These are phyloP conservation scores for Colletotrichum navitas DNA, from an alignment of 2,329 filamentous ascomycete species.

Conservation along the genomic window DNA sequence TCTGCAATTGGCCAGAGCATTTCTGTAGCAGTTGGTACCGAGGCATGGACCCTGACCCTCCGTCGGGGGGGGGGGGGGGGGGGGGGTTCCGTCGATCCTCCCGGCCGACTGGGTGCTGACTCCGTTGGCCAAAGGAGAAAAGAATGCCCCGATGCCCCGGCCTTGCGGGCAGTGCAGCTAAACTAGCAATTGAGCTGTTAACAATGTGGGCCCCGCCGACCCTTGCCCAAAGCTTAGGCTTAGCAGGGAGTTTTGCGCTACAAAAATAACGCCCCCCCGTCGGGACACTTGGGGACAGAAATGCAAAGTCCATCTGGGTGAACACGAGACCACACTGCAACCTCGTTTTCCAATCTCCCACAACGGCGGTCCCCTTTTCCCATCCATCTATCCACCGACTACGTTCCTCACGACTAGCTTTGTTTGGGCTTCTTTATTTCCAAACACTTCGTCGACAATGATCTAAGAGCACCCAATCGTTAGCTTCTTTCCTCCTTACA, in stretches of 20 bases:
- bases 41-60: background rate
- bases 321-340: conserved; percentile 34
- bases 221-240: conserved; percentile 30
- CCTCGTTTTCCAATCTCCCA: conserved; percentile 14
- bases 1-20: conserved; percentile 8
- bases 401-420: background rate
- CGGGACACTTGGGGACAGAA: conserved; percentile 36
- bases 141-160: conserved; percentile 1
- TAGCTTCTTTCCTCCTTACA: background rate
- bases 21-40: conserved; percentile 3
- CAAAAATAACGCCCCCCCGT: conserved; percentile 25
- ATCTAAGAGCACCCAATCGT: conserved; percentile 11
- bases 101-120: conserved; percentile 4
- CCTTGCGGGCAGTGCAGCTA: conserved; percentile 16
- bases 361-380: conserved; percentile 1
- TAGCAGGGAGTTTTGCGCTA: conserved; percentile 33
- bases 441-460: conserved; percentile 8
- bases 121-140: background rate
- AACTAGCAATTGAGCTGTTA: background rate
- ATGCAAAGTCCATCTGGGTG: conserved; percentile 29
- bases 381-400: background rate
- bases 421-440: conserved; percentile 5
- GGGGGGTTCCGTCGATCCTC: conserved; percentile 21
- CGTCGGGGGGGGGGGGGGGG: background rate
- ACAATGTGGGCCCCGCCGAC: background rate